Base-by-base conservation (phyloP, 208 protist species). In the Tritrichomonas foetus region DNA sequence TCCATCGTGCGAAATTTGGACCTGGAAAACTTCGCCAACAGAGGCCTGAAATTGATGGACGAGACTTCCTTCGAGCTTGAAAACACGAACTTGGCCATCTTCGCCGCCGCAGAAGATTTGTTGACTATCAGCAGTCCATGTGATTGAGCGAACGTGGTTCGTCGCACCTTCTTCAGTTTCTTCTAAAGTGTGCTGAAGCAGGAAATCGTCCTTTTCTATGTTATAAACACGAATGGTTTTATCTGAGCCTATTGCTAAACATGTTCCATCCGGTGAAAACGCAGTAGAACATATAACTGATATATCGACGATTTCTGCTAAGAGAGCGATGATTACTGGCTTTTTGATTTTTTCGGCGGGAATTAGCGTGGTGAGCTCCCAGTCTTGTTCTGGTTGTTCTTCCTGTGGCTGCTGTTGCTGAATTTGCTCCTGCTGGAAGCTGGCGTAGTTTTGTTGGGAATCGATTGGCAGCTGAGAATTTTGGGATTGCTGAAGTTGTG, bases 231-330 rank as follows among this genome's bases (percentile, higher is more conserved):
- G 44, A 20, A 89, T 53, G 14, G 78, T 47, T 8, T 89, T 89
- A 47, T 82, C 41, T 9, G 78, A 89, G 2, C 78, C 78, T 27
- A 89, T 89, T n/a, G 78, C 78, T 2, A 89, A 9, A 49, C 41
- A 89, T 11, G 47, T 61, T 47, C 78, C 78, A 57, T 89, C 47
- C 22, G 78, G 78, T 22, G 47, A 57, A 89, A 53, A 89, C n/a
- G 78, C 41, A 33, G 78, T 89, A 14, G 78, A 25, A 36, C 78
- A 89, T 39, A 89, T 89, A 36, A 89, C 47, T 33, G 78, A 89
- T 57, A 57, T 39, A 89, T 89, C 78, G 30, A 89, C 41, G 39
- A 89, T 89, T 89, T 89, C 78, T 39, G 78, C 78, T 11, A 61
- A 0, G 3, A 89, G n/a, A 13, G 41, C 22, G 39, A 89, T 89